Conservation (phyloP, 306 rosid genomes). For the Cucurbita moschata region DNA sequence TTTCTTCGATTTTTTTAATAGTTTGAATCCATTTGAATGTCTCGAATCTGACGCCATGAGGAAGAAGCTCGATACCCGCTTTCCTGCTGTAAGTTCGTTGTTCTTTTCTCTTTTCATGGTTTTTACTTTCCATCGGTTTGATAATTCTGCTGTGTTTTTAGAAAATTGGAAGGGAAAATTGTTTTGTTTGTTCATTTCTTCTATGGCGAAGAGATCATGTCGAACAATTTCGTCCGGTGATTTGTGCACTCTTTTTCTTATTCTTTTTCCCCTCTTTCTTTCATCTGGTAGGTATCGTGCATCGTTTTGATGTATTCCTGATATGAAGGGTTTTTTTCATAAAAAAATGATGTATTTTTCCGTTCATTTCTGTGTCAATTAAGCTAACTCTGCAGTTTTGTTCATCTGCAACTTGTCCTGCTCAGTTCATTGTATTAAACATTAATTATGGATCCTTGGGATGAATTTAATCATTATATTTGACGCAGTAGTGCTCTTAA, state of each 20-base stretch:
- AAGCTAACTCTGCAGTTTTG: neutral
- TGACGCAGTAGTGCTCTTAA: neutral
- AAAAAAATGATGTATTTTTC: neutral
- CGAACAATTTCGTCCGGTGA: neutral
- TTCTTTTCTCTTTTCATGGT: neutral
- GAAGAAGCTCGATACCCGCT: slow-evolving; percentile 97
- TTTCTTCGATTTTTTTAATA: slow-evolving; percentile 7
- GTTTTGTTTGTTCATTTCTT: neutral
- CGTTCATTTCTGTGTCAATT: neutral
- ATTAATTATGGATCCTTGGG: neutral
- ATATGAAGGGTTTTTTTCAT: neutral
- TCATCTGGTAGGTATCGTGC: neutral
- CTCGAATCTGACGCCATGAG: slow-evolving; percentile 51
- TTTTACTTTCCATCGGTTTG: neutral
- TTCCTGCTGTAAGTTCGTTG: slow-evolving; percentile 70
- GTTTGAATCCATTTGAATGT: slow-evolving; percentile 9
- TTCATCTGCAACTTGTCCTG: neutral
- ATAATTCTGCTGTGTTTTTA: slow-evolving; percentile 2
- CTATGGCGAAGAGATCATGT: neutral
- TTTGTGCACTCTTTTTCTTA: neutral
- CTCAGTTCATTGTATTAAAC: neutral
- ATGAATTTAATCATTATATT: neutral
- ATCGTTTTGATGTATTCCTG: neutral
- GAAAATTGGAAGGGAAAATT: neutral
- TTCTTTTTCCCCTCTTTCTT: neutral